phyloP scores from a whole-genome alignment of 177 flowering plant genomes.

The Vitis hybrid region DNA sequence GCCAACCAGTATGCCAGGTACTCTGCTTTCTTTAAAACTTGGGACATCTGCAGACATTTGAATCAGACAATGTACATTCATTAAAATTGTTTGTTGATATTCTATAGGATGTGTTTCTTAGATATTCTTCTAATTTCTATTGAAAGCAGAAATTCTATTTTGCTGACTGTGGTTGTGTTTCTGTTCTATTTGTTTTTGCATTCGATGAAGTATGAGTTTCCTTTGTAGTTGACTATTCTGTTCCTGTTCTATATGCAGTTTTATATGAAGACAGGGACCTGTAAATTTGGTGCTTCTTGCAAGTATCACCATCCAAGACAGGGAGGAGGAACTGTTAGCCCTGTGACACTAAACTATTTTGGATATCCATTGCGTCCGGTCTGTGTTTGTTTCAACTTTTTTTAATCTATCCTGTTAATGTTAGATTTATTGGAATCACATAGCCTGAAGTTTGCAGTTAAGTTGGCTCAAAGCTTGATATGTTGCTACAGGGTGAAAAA shows the following conservation, averaged over 20 bases:
- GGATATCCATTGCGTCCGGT: slow-evolving; percentile 96
- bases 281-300: slow-evolving; percentile 92
- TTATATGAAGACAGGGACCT: slow-evolving; percentile 81
- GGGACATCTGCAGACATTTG: slow-evolving; percentile 1
- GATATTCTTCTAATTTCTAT: not conserved
- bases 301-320: slow-evolving; percentile 93
- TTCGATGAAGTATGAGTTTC: not conserved
- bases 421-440: not conserved
- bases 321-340: slow-evolving; percentile 50
- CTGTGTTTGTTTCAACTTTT: slow-evolving; percentile 21
- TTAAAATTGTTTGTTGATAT: not conserved
- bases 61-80: slow-evolving; percentile 13
- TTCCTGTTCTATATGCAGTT: slow-evolving; percentile 50
- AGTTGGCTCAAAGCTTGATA: not conserved
- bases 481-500: slow-evolving; percentile 71
- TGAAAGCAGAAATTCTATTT: not conserved
- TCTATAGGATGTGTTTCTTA: not conserved
- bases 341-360: slow-evolving; percentile 56
- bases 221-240: not conserved
- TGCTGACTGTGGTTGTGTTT: not conserved
- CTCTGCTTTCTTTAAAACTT: not conserved
- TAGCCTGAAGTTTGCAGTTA: not conserved
- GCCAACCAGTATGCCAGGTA: slow-evolving; percentile 92
- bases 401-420: not conserved
- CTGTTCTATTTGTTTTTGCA: not conserved